These are phyloP conservation scores for Aspergillus thermomutatus DNA, from an alignment of 2,329 filamentous ascomycete genomes.

Conservation along the genomic window DNA sequence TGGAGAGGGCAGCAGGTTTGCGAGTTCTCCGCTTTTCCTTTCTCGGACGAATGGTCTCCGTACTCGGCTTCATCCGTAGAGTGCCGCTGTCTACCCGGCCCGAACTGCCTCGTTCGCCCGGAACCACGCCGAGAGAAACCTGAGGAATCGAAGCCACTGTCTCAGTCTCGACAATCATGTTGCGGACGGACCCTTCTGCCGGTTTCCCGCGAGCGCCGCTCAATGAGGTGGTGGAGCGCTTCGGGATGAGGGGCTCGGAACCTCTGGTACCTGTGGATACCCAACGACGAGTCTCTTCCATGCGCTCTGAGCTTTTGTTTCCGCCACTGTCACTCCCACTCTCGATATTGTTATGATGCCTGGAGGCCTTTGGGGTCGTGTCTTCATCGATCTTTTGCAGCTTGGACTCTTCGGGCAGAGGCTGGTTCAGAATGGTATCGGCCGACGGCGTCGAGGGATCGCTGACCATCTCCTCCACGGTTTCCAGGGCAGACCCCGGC, in stretches of 20 bases:
- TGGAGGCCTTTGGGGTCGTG: conserved; percentile 40
- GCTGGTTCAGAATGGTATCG: conserved; percentile 39
- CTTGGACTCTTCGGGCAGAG: conserved; percentile 33
- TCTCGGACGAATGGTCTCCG: conserved; percentile 91
- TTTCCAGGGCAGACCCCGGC: conserved; percentile 68
- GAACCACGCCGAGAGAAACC: conserved; percentile 64
- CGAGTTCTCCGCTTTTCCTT: conserved; percentile 86
- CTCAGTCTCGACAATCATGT: conserved; percentile 97
- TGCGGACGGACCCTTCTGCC: conserved; percentile 71
- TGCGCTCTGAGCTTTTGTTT: conserved; percentile 34
- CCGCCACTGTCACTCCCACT: conserved; percentile 56
- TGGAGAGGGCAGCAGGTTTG: conserved; percentile 61
- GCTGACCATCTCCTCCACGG: conserved; percentile 80
- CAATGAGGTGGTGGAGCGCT: conserved; percentile 68
- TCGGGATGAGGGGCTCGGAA: conserved; percentile 54
- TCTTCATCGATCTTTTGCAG: conserved; percentile 36
- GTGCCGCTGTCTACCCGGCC: conserved; percentile 66
- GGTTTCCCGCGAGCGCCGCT: conserved; percentile 60
- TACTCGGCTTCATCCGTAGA: conserved; percentile 80
- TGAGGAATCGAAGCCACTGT: conserved; percentile 90
- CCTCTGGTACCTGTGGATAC: conserved; percentile 38
- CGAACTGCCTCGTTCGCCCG: conserved; percentile 53
- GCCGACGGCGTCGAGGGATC: conserved; percentile 65
- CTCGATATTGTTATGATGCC: conserved; percentile 51
- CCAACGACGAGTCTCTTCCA: conserved; percentile 36